Percentiles rank a stretch among this genome's conserved stretches.
Conservation (phyloP, 768 basidiomycete species). For the Cyclocybe aegerita region DNA sequence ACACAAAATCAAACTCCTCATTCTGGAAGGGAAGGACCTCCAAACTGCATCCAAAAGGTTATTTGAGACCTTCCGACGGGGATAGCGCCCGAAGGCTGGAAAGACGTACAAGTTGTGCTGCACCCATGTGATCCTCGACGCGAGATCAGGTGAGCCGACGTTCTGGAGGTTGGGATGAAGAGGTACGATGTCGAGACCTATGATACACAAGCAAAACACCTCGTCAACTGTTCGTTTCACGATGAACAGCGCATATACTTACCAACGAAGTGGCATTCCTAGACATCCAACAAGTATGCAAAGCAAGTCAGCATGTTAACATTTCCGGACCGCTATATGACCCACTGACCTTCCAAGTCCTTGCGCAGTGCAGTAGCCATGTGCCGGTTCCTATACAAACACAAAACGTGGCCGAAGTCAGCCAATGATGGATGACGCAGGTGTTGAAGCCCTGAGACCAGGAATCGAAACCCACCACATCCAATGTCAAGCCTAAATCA, state of each 20-base stretch:
- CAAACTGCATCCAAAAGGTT: conserved; percentile 39
- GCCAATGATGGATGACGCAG: not conserved
- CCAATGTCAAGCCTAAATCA: conserved; percentile 62
- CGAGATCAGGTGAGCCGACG: conserved; percentile 55
- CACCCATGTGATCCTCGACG: conserved; percentile 66
- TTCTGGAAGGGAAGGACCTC: conserved; percentile 68
- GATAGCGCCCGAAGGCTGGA: conserved; percentile 1
- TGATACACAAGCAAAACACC: not conserved
- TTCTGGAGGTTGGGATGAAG: conserved; percentile 67
- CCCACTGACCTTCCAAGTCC: conserved; percentile 57
- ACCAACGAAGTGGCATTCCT: conserved; percentile 69
- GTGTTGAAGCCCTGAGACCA: no score
- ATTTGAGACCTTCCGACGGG: not conserved
- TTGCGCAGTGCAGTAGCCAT: conserved; percentile 69
- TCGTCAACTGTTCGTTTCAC: not conserved
- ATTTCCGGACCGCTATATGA: conserved; percentile 4
- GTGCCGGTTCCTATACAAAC: conserved; percentile 57
- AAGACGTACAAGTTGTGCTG: conserved; percentile 66
- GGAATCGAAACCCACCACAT: conserved; percentile 52
- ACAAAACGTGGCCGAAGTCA: not conserved
- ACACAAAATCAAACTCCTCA: conserved; percentile 80
- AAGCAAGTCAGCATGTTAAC: not conserved
- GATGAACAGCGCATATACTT: conserved; percentile 15
- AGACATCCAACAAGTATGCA: conserved; percentile 5
- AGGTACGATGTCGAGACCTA: conserved; percentile 71